phyloP scores from a whole-genome alignment of 768 basidiomycete genomes.

The Mycena floridula region DNA sequence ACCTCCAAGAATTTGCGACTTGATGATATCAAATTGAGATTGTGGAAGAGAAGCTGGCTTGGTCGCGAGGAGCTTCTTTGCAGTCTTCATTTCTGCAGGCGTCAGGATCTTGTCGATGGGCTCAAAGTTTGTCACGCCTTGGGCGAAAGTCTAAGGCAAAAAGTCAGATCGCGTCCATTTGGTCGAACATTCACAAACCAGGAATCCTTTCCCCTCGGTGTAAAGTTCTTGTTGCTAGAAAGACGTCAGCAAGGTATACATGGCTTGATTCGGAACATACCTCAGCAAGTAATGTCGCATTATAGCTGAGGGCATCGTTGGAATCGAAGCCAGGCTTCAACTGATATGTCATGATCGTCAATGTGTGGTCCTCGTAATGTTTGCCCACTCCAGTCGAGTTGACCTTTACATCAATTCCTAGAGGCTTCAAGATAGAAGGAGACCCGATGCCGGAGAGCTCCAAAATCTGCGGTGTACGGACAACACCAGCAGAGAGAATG shows the following conservation, averaged over 20 bases:
- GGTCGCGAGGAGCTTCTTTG: conserved; percentile 13
- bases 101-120: conserved; percentile 21
- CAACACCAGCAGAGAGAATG: conserved; percentile 21
- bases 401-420: conserved; percentile 21
- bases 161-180: background rate
- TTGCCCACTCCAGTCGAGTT: conserved; percentile 26
- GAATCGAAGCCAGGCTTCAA: conserved; percentile 22
- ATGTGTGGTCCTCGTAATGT: conserved; percentile 28
- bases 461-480: conserved; percentile 29
- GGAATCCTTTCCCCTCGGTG: conserved; percentile 19
- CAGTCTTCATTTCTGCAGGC: conserved; percentile 14
- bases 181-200: conserved; percentile 14
- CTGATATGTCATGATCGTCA: conserved; percentile 24
- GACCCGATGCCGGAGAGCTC: conserved; percentile 28
- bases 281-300: conserved; percentile 19
- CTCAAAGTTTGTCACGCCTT: conserved; percentile 21
- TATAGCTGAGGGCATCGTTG: conserved; percentile 24
- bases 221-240: conserved; percentile 23
- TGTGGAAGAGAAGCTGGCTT: conserved; percentile 23
- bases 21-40: conserved; percentile 21
- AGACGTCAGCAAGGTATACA: background rate
- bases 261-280: conserved; percentile 7
- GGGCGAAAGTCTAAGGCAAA: conserved; percentile 23
- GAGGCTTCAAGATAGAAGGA: conserved; percentile 10
- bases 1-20: conserved; percentile 17